phyloP scores from a whole-genome alignment of 1,284 basidiomycete genomes.

The Trametes pubescens region DNA sequence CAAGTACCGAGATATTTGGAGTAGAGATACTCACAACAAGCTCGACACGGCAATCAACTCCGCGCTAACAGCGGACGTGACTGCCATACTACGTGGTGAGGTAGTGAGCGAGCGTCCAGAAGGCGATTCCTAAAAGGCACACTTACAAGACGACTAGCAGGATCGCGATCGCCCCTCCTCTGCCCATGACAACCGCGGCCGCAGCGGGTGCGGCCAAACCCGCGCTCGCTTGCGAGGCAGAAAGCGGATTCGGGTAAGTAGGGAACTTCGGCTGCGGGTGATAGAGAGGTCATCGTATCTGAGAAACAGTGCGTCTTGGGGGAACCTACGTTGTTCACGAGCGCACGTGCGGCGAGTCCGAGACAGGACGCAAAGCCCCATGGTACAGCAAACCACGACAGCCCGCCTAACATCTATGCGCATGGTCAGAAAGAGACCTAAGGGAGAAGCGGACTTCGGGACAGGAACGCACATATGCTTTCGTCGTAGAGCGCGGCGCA shows the following conservation, averaged over 20 bases:
- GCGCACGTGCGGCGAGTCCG: constrained; percentile 61
- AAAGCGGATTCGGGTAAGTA: constrained; percentile 60
- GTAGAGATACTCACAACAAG: constrained; percentile 51
- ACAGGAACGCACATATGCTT: constrained; percentile 49
- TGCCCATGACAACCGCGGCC: constrained; percentile 59
- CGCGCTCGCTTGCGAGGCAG: constrained; percentile 56
- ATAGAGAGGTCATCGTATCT: no score
- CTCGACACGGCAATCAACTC: constrained; percentile 70
- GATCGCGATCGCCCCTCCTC: constrained; percentile 58
- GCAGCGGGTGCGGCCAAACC: constrained; percentile 63
- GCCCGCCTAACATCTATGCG: constrained; percentile 61
- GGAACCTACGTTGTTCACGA: constrained; percentile 53
- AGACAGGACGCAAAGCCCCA: constrained; percentile 66
- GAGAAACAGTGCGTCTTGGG: no score
- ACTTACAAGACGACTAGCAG: constrained; percentile 61
- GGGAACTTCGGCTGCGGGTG: constrained; percentile 54
- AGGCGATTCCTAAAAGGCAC: no score
- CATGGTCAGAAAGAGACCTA: constrained; percentile 1
- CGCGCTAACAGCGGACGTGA: constrained; percentile 66
- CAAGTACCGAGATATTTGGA: not conserved
- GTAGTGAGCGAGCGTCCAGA: not conserved
- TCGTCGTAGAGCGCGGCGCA: constrained; percentile 57
- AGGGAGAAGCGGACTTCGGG: not conserved
- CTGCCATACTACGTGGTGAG: constrained; percentile 51
- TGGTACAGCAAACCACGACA: constrained; percentile 71